Conservation (phyloP, 2,329 filamentous ascomycete species). For the Ophiognomonia clavigignenti-juglandacearum region DNA sequence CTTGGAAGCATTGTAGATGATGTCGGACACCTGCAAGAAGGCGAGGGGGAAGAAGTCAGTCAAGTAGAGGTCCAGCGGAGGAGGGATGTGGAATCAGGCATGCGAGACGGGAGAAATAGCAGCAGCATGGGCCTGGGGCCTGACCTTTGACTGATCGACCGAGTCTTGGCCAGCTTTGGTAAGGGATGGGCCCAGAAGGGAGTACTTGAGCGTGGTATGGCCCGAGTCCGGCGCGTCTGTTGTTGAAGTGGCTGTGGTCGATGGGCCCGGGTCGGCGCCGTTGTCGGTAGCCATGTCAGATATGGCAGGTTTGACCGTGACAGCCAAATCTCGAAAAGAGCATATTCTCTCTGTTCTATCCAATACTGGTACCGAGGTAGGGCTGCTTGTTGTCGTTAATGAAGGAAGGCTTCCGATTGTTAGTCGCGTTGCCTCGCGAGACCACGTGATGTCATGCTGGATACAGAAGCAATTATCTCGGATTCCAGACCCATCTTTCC, state of each 20-base stretch:
- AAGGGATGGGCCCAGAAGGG: conserved; percentile 81
- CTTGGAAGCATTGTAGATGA: conserved; percentile 95
- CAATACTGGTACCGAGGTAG: no score
- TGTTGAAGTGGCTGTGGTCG: neutral
- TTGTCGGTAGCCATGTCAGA: neutral
- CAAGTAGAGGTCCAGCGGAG: neutral
- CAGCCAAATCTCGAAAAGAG: neutral
- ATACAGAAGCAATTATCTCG: no score
- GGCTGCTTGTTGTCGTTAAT: no score
- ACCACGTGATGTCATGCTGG: no score
- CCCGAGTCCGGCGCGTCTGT: conserved; percentile 3
- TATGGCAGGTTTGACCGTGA: neutral
- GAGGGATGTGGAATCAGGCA: no score
- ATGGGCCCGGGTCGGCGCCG: neutral
- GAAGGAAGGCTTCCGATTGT: no score
- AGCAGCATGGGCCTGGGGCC: neutral
- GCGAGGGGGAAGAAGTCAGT: neutral
- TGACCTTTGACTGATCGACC: conserved; percentile 89
- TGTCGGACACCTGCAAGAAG: conserved; percentile 74
- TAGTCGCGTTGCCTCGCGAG: no score
- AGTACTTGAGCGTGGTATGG: conserved; percentile 74
- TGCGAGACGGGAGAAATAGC: no score
- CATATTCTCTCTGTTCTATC: neutral
- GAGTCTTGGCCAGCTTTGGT: conserved; percentile 90
- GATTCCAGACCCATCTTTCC: no score